Evolutionary conservation across 805 yeast species (phyloP), one percentile per base, ranked within the genome.

Genomic region (Hanseniaspora taiwanica): DNA sequence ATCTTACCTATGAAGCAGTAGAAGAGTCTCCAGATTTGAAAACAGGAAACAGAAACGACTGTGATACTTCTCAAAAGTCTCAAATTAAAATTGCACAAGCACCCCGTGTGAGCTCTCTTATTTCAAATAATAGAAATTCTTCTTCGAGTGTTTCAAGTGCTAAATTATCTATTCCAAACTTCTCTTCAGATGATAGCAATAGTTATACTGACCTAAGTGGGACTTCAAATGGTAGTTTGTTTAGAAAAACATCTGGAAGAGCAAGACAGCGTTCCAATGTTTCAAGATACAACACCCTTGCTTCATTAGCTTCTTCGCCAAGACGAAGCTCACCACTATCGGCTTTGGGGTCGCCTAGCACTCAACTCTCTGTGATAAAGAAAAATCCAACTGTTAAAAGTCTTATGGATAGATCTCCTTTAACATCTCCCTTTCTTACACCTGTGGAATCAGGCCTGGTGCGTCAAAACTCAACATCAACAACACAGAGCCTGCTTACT

Each of bases 331-430:
- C 76, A 5, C 76, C 81, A 1, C 76, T 81, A 2, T 40, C 38
- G 2, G 20, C 38, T 18, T 12, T 5, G 12, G 36, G 33, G 9
- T 68, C 68, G 46, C 65, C 56, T 58, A 64, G 65, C 43, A 68
- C 73, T 1, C 80, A 79, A 17, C 59, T 78, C 52, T 71, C 86
- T 12, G 71, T 81, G 0, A 66, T 77, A 17, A 84, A 76, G 50
- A 64, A 76, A 48, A 77, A 74, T 50, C 48, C 63, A 6, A 54
- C 55, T 19, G 45, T 48, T 13, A 55, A 46, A 46, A 45, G 46
- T 25, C 49, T 40, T 10, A 37, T 44, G n/a, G 60, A 54, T 2
- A 56, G 48, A 38, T 59, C 79, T 0, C 85, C 82, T 3, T 53
- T 65, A 2, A 66, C 76, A 1, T 76, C 83, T 0, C 89, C 86